Percentiles rank a stretch among this genome's conserved stretches.
These are phyloP conservation scores for Serpula lacrymans DNA, from an alignment of 768 basidiomycete genomes.

Conservation along the genomic window DNA sequence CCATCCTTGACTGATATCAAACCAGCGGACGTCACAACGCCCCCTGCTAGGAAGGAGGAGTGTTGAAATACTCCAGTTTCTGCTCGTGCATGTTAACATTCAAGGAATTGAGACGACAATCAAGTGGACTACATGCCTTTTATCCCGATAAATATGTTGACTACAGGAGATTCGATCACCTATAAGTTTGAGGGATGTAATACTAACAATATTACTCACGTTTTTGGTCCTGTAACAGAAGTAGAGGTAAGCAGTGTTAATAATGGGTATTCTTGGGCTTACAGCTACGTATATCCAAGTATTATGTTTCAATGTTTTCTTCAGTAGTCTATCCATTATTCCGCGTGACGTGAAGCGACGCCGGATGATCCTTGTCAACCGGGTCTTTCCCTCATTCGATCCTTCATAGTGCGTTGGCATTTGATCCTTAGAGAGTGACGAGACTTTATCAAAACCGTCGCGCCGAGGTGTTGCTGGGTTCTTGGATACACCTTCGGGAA, in stretches of 20 bases:
- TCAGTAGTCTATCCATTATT: constrained; percentile 47
- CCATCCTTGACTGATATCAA: constrained; percentile 64
- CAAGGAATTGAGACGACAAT: neutral
- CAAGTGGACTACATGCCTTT: constrained; percentile 37
- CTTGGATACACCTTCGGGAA: constrained; percentile 34
- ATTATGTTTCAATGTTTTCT: constrained; percentile 56
- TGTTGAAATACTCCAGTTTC: constrained; percentile 64
- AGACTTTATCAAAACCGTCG: constrained; percentile 15
- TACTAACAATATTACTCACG: constrained; percentile 33
- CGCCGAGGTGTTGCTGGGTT: constrained; percentile 13
- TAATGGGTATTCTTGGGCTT: constrained; percentile 18
- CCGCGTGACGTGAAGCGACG: constrained; percentile 50
- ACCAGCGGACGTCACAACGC: constrained; percentile 62
- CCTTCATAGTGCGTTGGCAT: constrained; percentile 44
- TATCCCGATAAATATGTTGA: constrained; percentile 66
- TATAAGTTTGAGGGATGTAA: no score
- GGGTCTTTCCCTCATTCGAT: constrained; percentile 25
- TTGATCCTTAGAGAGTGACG: constrained; percentile 21
- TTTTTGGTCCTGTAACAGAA: constrained; percentile 42
- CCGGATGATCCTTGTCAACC: constrained; percentile 37
- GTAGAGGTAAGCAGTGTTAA: neutral
- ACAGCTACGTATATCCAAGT: constrained; percentile 72
- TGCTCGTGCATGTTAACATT: constrained; percentile 6
- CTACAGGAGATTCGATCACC: constrained; percentile 24
- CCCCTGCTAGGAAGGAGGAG: constrained; percentile 56